phyloP scores from a whole-genome alignment of 768 basidiomycete genomes.

The Serendipita sp. region DNA sequence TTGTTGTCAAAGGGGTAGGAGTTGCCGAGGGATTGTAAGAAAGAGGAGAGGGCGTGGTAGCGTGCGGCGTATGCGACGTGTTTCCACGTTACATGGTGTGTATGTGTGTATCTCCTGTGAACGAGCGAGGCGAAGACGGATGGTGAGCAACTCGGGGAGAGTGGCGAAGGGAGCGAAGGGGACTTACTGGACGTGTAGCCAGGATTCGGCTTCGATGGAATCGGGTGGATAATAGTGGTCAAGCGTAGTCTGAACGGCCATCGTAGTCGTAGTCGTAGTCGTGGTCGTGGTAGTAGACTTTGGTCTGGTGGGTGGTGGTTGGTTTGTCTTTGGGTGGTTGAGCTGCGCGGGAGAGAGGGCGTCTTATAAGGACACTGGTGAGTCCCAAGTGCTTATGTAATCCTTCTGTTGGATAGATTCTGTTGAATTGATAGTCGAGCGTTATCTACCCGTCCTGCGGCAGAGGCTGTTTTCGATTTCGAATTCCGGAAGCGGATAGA shows the following conservation, averaged over 20 bases:
- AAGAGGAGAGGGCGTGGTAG: conserved; percentile 1
- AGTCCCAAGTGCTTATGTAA: no score
- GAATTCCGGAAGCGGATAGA: no score
- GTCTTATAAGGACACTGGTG: no score
- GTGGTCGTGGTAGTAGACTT: neutral
- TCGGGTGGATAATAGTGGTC: neutral
- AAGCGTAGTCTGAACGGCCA: neutral
- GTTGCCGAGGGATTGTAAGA: neutral
- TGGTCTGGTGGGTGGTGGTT: no score
- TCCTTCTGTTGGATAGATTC: no score
- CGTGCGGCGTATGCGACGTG: neutral
- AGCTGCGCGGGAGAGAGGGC: no score
- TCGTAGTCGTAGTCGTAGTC: neutral
- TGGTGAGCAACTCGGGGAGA: neutral
- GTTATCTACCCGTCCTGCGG: no score
- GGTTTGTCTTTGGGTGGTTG: no score
- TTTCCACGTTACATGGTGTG: neutral
- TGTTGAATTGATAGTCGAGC: no score
- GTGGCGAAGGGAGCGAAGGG: neutral
- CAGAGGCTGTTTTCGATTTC: no score
- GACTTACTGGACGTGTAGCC: neutral
- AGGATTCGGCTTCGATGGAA: neutral
- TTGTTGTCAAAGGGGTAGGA: neutral
- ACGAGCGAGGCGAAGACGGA: no score
- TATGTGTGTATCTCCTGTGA: conserved; percentile 1